These are phyloP conservation scores for Talaromyces borbonicus DNA, from an alignment of 495 filamentous ascomycete genomes.

Conservation along the genomic window DNA sequence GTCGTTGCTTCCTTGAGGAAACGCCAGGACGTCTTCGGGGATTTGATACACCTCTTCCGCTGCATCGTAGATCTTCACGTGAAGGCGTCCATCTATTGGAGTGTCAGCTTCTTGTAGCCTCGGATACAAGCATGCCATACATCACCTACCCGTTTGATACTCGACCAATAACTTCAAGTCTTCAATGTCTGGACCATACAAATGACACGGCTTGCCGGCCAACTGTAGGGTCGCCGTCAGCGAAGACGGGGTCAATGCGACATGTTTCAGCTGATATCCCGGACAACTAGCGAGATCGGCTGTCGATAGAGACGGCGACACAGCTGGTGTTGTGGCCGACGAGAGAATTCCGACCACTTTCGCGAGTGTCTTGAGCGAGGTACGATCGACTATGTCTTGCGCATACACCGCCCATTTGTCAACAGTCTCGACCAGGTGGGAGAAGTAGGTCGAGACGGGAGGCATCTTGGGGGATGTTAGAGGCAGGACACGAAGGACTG, in stretches of 20 bases:
- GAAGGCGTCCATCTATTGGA: slow-evolving; percentile 58
- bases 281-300: slow-evolving; percentile 1
- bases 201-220: slow-evolving; percentile 58
- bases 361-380: neutral
- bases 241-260: slow-evolving; percentile 21
- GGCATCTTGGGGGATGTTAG: neutral
- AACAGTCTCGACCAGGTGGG: neutral
- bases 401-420: slow-evolving; percentile 2
- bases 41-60: slow-evolving; percentile 68
- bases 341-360: slow-evolving; percentile 1
- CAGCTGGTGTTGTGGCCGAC: neutral
- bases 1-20: slow-evolving; percentile 34
- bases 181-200: slow-evolving; percentile 60
- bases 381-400: neutral
- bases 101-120: neutral
- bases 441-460: neutral
- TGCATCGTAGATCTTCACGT: slow-evolving; percentile 73
- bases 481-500: too few relatives aligned
- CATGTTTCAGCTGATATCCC: slow-evolving; percentile 8
- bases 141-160: slow-evolving; percentile 61
- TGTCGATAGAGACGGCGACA: neutral
- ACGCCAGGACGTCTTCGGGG: slow-evolving; percentile 58
- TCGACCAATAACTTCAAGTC: slow-evolving; percentile 60
- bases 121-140: neutral
- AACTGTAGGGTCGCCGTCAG: slow-evolving; percentile 54